Base-by-base conservation (phyloP, 305 asterid species). In the Coffea humblotiana region DNA sequence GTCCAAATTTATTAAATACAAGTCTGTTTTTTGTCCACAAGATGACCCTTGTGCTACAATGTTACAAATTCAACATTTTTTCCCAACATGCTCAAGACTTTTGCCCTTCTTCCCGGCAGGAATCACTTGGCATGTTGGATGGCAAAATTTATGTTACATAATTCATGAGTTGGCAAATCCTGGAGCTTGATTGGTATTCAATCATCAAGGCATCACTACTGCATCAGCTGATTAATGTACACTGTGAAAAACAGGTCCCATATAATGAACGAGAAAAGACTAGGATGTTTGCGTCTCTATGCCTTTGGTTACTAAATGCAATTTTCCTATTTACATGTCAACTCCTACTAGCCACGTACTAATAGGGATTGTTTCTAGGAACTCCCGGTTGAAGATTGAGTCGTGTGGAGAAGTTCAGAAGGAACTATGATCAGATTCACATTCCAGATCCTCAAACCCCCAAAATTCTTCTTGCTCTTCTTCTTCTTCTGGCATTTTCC, bases 371-470 rank as follows among this genome's bases (percentile, higher is more conserved):
- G 32, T 4, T 15, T 45, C 18, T 71, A 81, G 54, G 81, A 48
- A 25, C 84, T 81, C 15, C 70, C 71, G 0, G 75, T 83, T 43
- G 92, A 92, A 92, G 58, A 86, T 75, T 1, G 92, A 85, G 74
- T 88, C 91, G 0, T 70, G 86, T n/a, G 88, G 92, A 32, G 94
- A 91, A 68, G 84, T 84, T 14, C 96, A 87, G 67, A 77, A 93
- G 0, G 97, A 90, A 77, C 86, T 87, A 66, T 32, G 32, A 1
- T 88, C 88, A 75, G 81, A 88, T 83, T 90, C 98, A 71, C 92
- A 83, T 83, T 94, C 98, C 61, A 94, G 97, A 89, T 94, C 97
- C 81, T 94, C 98, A 74, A 93, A 94, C 1, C 93, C 97, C 95
- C 92, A 94, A 65, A 93, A 89, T 84, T 85, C 93, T 58, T 88